Percentiles rank a stretch among this genome's conserved stretches.
phyloP scores from a whole-genome alignment of 352 stramenopile genomes.

The Phytophthora kernoviae region DNA sequence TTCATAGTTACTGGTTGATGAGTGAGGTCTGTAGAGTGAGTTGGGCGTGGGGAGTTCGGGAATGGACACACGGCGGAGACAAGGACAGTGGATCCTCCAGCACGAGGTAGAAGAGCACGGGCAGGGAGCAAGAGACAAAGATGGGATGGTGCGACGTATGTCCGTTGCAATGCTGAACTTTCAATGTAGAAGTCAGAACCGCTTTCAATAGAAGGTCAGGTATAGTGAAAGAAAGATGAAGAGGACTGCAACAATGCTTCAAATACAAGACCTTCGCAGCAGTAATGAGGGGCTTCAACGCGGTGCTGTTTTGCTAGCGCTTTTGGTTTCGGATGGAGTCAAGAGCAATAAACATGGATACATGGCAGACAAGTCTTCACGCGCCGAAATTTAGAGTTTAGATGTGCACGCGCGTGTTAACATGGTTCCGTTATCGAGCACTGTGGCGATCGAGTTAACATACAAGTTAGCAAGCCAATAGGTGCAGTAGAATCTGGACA shows the following conservation, averaged over 20 bases:
- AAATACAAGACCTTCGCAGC: background rate
- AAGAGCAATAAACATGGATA: too few species aligned
- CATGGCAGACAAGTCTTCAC: too few species aligned
- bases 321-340: too few species aligned
- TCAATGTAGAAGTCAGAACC: background rate
- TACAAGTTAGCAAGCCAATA: too few species aligned
- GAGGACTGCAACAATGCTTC: background rate
- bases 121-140: conserved; percentile 17
- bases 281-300: too few species aligned
- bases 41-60: conserved; percentile 12
- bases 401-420: too few species aligned
- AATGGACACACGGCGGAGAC: conserved; percentile 13
- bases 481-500: too few species aligned
- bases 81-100: conserved; percentile 1
- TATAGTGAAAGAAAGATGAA: background rate
- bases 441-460: too few species aligned
- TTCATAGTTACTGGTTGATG: conserved; percentile 24
- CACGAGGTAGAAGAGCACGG: conserved; percentile 24
- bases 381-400: too few species aligned
- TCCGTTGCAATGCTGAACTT: background rate
- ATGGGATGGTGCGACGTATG: conserved; percentile 14
- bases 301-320: too few species aligned
- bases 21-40: background rate
- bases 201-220: background rate
- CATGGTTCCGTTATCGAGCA: too few species aligned